Conservation (phyloP, 2,329 filamentous ascomycete genomes). For the Allantophomopsis cytisporea region DNA sequence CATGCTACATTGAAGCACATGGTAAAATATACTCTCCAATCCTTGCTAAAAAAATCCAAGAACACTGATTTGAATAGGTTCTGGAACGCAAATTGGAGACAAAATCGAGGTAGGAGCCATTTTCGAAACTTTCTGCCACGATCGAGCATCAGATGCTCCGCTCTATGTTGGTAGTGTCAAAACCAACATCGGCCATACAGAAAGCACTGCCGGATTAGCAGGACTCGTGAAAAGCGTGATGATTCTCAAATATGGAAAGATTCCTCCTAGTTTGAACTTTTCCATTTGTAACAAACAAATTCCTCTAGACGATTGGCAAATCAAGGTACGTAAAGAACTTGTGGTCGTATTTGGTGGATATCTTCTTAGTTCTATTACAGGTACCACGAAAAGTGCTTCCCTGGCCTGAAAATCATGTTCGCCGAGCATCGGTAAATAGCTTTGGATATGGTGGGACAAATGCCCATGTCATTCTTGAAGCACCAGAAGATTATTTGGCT, state of each 20-base stretch:
- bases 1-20: background rate
- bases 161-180: constrained; percentile 9
- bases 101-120: constrained; percentile 8
- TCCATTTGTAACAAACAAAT: background rate
- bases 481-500: constrained; percentile 15
- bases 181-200: constrained; percentile 11
- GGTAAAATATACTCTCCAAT: too few relatives aligned
- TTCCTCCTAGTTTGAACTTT: constrained; percentile 24
- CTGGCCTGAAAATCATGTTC: background rate
- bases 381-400: background rate
- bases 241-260: constrained; percentile 15
- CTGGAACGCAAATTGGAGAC: constrained; percentile 5
- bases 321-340: constrained; percentile 10
- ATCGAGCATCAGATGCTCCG: background rate
- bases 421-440: constrained; percentile 8
- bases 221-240: constrained; percentile 5
- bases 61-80: background rate
- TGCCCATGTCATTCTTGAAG: constrained; percentile 23
- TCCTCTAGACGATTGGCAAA: constrained; percentile 15
- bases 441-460: constrained; percentile 33
- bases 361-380: background rate
- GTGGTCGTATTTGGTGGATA: background rate
- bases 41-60: too few relatives aligned
- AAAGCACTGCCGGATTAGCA: constrained; percentile 5
- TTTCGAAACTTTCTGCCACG: background rate